Base-by-base conservation (phyloP, 768 basidiomycete genomes). In the Albatrellus ellisii region DNA sequence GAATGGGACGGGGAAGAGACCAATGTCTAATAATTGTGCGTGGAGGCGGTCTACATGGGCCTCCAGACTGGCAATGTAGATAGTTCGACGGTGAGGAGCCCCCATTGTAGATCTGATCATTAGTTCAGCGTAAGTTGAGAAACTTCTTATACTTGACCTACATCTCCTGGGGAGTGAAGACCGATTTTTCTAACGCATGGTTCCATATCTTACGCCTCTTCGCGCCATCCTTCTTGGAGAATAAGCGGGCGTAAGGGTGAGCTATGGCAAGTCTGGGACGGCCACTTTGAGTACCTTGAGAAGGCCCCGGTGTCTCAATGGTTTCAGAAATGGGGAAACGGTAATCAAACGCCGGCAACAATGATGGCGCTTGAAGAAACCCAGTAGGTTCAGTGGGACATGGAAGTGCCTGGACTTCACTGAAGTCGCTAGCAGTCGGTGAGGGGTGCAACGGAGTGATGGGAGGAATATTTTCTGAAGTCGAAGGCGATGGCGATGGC, bases 171-270 rank as follows among this genome's bases (percentile, higher is more conserved):
- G 79, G 68, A 5, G 61, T 67, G 58, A 85, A 85, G 20, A 85
- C 63, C 11, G 66, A 65, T 54, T 83, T 83, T 58, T 86, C 83
- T 44, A 83, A 70, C 1, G 75, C 73, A 47, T 83, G 83, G 37
- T 77, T 79, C 83, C 83, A 86, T 12, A 80, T 79, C 54, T 75
- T 79, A 14, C 81, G 69, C 3, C 77, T 73, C 58, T 83, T 83
- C 4, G 69, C 65, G 36, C 69, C 69, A 36, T 72, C 69, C 44
- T 56, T 53, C 54, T 75, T 77, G 3, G 77, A 76, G 47, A 73
- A 71, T 8, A 82, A 67, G 43, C 80, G 73, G 4, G 80, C 76
- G 47, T 83, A 83, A 0, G 80, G 80, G 46, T 81, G 79, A 0
- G 69, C 61, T 43, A 80, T 67, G 44, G 59, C 54, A 36, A 62